Conservation (phyloP, 495 filamentous ascomycete genomes). For the Aspergillus diversus region DNA sequence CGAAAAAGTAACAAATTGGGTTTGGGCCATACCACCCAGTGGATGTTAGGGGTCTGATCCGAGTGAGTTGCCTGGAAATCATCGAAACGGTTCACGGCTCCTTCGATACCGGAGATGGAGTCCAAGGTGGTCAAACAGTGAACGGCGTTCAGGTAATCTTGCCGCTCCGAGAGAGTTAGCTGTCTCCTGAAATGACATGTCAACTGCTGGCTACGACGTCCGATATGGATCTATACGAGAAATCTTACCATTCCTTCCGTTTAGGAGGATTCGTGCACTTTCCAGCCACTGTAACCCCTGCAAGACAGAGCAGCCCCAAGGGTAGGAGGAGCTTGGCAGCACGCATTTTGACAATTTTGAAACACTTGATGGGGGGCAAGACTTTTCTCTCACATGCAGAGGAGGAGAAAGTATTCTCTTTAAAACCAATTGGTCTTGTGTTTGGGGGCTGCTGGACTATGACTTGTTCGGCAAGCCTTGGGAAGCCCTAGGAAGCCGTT, state of each 20-base stretch:
- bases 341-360: slow-evolving; percentile 17
- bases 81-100: slow-evolving; percentile 21
- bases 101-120: slow-evolving; percentile 24
- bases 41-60: slow-evolving; percentile 25
- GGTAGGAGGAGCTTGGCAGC: slow-evolving; percentile 11
- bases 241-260: slow-evolving; percentile 31
- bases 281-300: slow-evolving; percentile 8
- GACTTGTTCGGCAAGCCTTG: slow-evolving; percentile 12
- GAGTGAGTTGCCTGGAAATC: slow-evolving; percentile 28
- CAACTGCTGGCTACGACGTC: neutral
- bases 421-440: neutral
- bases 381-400: too few relatives aligned
- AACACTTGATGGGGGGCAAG: slow-evolving; percentile 5
- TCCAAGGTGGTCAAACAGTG: slow-evolving; percentile 22
- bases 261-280: slow-evolving; percentile 22
- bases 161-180: slow-evolving; percentile 11
- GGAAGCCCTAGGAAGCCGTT: slow-evolving; percentile 8
- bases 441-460: slow-evolving; percentile 7
- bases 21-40: slow-evolving; percentile 23
- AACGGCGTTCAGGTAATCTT: slow-evolving; percentile 25
- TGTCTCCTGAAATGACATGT: slow-evolving; percentile 20
- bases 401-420: slow-evolving; percentile 4
- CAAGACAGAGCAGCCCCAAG: slow-evolving; percentile 9
- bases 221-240: neutral
- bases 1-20: neutral